These are phyloP conservation scores for Globomyces pollinis-pini DNA, from an alignment of 192 early-diverging fungal genomes.

Conservation along the genomic window DNA sequence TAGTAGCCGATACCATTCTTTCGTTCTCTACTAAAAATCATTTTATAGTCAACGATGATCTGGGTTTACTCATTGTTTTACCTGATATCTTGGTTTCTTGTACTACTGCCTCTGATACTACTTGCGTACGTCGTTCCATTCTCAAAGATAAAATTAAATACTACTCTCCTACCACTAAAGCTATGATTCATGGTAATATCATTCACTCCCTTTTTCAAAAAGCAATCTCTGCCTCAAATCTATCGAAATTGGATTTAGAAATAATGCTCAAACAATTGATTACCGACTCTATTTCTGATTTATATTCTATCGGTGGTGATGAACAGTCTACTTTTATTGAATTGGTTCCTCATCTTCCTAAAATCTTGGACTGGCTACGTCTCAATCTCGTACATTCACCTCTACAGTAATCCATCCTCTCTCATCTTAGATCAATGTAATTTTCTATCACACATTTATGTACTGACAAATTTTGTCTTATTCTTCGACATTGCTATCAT, in stretches of 20 bases:
- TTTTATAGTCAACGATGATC: no score
- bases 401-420: no score
- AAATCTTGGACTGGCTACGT: conserved; percentile 30
- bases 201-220: conserved; percentile 76
- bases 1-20: no score
- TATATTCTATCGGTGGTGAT: conserved; percentile 65
- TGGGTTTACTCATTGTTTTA: conserved; percentile 67
- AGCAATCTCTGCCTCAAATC: conserved; percentile 50
- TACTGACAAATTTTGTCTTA: no score
- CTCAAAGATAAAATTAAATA: conserved; percentile 57
- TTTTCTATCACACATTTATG: no score
- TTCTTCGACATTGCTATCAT: no score
- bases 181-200: conserved; percentile 72
- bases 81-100: conserved; percentile 76
- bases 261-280: conserved; percentile 45
- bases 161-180: conserved; percentile 34
- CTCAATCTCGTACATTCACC: no score
- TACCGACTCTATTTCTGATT: conserved; percentile 40
- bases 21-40: no score
- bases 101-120: conserved; percentile 64
- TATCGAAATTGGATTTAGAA: conserved; percentile 42
- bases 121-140: conserved; percentile 70
- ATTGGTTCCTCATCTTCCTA: conserved; percentile 30
- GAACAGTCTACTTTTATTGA: conserved; percentile 51
- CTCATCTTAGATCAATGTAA: no score